Percentiles rank a stretch among this genome's conserved stretches.
Conservation (phyloP, 2,329 filamentous ascomycete genomes). For the Tolypocladium cylindrosporum region DNA sequence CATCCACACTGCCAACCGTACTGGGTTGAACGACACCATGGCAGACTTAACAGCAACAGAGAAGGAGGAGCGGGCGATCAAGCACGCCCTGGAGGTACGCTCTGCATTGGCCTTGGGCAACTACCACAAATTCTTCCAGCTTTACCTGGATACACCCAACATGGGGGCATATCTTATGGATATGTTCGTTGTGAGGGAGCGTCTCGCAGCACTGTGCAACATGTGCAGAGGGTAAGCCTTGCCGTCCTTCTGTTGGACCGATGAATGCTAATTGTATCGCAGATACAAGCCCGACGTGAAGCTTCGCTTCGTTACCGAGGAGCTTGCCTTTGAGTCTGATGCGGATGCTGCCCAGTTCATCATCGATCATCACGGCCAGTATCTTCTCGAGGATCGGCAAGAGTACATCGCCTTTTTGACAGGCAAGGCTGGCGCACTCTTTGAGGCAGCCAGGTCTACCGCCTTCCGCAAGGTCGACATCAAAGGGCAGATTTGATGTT, state of each 20-base stretch:
- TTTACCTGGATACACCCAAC: conserved; percentile 88
- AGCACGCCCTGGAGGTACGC: conserved; percentile 84
- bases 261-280: conserved; percentile 31
- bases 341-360: conserved; percentile 86
- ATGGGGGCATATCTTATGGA: conserved; percentile 99
- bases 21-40: conserved; percentile 94
- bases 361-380: conserved; percentile 65
- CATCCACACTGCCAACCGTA: conserved; percentile 96
- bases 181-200: conserved; percentile 94
- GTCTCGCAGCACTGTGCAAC: conserved; percentile 77
- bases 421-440: conserved; percentile 60
- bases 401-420: conserved; percentile 65
- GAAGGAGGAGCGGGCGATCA: conserved; percentile 74
- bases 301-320: conserved; percentile 86
- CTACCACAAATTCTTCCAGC: conserved; percentile 95
- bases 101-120: conserved; percentile 88
- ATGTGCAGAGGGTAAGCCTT: conserved; percentile 86
- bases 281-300: conserved; percentile 91
- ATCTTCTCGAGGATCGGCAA: conserved; percentile 66
- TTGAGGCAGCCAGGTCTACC: conserved; percentile 61
- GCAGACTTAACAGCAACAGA: conserved; percentile 98
- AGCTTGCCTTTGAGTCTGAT: conserved; percentile 91
- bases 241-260: background rate
- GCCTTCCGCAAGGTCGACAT: conserved; percentile 89
- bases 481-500: conserved; percentile 81